phyloP scores from a whole-genome alignment of 345 rosid genomes.

The Murraya koenigii region DNA sequence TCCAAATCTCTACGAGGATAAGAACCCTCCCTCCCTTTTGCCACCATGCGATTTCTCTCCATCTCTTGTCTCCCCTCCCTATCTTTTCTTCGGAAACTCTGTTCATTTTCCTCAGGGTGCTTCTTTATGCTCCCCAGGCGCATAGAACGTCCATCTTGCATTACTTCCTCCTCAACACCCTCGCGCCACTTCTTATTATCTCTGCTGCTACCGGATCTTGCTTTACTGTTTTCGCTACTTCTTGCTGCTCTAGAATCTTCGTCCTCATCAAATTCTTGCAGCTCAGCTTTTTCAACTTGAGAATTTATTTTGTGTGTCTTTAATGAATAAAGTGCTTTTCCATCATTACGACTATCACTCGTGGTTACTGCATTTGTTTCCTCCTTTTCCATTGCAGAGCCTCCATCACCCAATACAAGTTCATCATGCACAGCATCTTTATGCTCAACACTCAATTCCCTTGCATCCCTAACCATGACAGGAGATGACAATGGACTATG shows the following conservation, averaged over 20 bases:
- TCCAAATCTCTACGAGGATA: slow-evolving; percentile 59
- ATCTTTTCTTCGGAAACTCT: slow-evolving; percentile 53
- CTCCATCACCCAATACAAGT: slow-evolving; percentile 34
- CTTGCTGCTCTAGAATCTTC: slow-evolving; percentile 69
- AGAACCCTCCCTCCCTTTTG: slow-evolving; percentile 58
- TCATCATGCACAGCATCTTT: slow-evolving; percentile 49
- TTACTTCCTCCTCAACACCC: slow-evolving; percentile 79
- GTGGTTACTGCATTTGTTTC: slow-evolving; percentile 23
- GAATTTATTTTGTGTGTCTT: slow-evolving; percentile 44
- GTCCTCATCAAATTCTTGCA: slow-evolving; percentile 59
- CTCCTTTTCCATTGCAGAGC: slow-evolving; percentile 51
- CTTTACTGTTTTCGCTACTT: slow-evolving; percentile 90
- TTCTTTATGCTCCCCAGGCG: slow-evolving; percentile 41
- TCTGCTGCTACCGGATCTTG: slow-evolving; percentile 78
- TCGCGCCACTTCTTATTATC: slow-evolving; percentile 67
- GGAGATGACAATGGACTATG: slow-evolving; percentile 46
- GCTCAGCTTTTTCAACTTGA: slow-evolving; percentile 35
- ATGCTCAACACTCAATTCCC: slow-evolving; percentile 52
- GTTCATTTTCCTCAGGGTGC: slow-evolving; percentile 54
- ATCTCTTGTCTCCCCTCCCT: slow-evolving; percentile 54
- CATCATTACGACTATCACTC: slow-evolving; percentile 30
- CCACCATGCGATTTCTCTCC: slow-evolving; percentile 47
- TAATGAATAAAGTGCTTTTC: slow-evolving; percentile 18
- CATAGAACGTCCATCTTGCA: slow-evolving; percentile 53
- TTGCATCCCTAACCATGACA: slow-evolving; percentile 35